Evolutionary conservation across 345 rosid species (phyloP).

Genomic region (Linum usitatissimum): DNA sequence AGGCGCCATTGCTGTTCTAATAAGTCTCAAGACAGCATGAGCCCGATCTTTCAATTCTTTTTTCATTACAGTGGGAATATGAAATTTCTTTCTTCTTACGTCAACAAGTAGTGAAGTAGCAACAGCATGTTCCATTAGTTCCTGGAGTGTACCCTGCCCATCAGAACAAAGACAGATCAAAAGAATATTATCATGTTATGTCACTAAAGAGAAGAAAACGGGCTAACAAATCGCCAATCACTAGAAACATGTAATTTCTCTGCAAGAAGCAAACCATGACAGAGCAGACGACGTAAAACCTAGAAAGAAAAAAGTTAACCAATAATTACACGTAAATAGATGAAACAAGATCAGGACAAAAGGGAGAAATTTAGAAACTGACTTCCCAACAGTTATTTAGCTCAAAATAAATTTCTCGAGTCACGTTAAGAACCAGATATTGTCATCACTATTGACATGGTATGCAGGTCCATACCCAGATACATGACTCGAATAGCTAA

Average conservation of each 20-base stretch:
- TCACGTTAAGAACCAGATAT: no score
- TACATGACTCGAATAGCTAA: no score
- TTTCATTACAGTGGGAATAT: conserved; percentile 26
- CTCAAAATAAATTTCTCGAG: no score
- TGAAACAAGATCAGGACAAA: no score
- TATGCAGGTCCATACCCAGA: no score
- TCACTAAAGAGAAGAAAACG: background rate
- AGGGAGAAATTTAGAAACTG: no score
- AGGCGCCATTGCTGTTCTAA: conserved; percentile 48
- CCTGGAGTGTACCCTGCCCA: conserved; percentile 52
- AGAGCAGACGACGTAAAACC: no score
- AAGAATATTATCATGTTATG: background rate
- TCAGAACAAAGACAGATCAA: background rate
- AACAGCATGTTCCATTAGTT: conserved; percentile 66
- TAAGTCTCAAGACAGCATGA: conserved; percentile 46
- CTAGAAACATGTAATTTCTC: background rate
- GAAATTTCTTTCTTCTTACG: conserved; percentile 34
- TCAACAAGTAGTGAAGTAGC: conserved; percentile 39
- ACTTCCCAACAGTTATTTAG: no score
- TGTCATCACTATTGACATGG: no score
- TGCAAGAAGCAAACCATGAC: background rate
- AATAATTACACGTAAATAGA: no score
- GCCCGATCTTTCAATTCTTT: conserved; percentile 46
- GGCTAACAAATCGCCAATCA: background rate
- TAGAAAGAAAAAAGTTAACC: no score